Percentiles rank a stretch among this genome's conserved stretches.
Evolutionary conservation across 2,329 filamentous ascomycete genomes (phyloP).

Genomic region (Emergomyces orientalis): DNA sequence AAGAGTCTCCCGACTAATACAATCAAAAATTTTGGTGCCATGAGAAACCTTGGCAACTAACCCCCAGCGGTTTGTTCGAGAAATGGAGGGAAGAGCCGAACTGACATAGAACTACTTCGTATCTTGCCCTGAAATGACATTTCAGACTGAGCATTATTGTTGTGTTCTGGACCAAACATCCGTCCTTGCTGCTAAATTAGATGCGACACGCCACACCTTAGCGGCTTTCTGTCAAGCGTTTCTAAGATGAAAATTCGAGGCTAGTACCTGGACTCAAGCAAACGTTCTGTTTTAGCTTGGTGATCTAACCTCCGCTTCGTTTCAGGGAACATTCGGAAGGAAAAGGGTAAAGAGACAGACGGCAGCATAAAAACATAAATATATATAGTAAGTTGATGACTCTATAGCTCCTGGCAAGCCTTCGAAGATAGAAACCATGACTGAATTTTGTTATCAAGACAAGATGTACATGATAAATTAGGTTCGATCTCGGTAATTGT

Average conservation of each 20-base stretch:
- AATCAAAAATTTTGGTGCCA: neutral
- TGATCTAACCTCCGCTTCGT: neutral
- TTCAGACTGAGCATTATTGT: too few relatives aligned
- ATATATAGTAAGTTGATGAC: neutral
- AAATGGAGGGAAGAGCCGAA: neutral
- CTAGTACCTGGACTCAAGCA: neutral
- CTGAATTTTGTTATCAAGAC: neutral
- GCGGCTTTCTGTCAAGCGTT: neutral
- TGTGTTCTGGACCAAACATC: neutral
- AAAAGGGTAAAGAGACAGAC: neutral
- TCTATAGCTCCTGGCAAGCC: neutral
- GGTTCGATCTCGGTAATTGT: neutral
- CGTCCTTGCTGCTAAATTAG: neutral
- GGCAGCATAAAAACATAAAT: neutral
- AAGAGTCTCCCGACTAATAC: neutral
- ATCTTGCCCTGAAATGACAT: too few relatives aligned
- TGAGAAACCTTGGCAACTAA: neutral
- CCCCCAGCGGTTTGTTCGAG: neutral
- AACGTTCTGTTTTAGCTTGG: neutral
- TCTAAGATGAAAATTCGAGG: neutral
- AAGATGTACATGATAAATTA: neutral
- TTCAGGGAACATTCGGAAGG: neutral
- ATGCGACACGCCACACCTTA: neutral
- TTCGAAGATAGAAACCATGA: neutral
- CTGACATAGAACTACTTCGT: neutral